Evolutionary conservation across 495 filamentous ascomycete species (phyloP), one percentile per base, ranked within the genome.

Genomic region (Polyplosphaeria fusca): DNA sequence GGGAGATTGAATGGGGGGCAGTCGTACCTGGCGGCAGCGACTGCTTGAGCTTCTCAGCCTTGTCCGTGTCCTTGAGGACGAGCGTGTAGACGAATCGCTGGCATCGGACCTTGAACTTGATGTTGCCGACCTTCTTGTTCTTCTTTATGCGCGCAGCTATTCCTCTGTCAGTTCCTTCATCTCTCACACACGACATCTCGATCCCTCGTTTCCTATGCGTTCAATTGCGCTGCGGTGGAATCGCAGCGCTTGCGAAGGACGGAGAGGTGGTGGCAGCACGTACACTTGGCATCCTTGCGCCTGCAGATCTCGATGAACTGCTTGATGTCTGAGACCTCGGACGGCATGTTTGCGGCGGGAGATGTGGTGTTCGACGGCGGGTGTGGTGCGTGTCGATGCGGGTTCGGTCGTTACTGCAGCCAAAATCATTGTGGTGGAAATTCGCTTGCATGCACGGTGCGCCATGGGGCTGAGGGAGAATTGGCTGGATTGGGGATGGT

Each of bases 31-130:
- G 94, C 60, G 93, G 94, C 54, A 99, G 80, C 76, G 84, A 89
- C 85, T 97, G 92, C 88, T 96, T 97, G 62, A 99, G 85, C 87
- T 99, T 99, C 80, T 97, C 93, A 73, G 92, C 93, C 88, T 96
- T 97, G 67, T 96, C 93, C 68, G 84, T 81, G 77, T 98, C 74
- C 82, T 95, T 95, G 68, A 99, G 85, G 71, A 93, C 87, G 60
- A 97, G 85, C 65, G 94, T 95, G 86, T 99, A 99, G 66, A 97
- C 79, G 80, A 89, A 86, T 67, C 86, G 82, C 68, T 86, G 78
- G 82, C 93, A 97, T 73, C 93, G 89, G 83, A 99, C 94, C 87
- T 99, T 99, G 88, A 99, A 97, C 84, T 99, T 99, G 84, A 89
- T 91, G 80, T 91, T 86, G 74, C 85, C 80, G 62, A 80, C 76